Conservation (phyloP, 257 asterid genomes). For the Salvia hispanica region DNA sequence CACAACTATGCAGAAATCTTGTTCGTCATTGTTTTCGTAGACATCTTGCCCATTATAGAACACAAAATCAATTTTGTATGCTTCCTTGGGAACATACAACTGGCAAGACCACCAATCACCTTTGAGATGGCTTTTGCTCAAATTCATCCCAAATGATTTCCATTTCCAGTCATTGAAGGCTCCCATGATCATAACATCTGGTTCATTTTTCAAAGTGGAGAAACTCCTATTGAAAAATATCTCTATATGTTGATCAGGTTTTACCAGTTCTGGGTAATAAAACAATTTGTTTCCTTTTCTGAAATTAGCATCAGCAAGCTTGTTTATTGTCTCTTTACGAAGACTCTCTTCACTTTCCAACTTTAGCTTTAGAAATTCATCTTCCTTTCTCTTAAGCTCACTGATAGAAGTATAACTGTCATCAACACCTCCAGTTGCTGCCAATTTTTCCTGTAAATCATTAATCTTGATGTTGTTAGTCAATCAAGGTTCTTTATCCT, state of each 20-base stretch:
- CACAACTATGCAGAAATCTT: conserved; percentile 73
- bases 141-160: conserved; percentile 69
- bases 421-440: conserved; percentile 31
- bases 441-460: conserved; percentile 43
- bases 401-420: conserved; percentile 26
- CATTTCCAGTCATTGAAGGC: conserved; percentile 90
- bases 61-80: conserved; percentile 86
- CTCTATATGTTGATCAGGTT: conserved; percentile 76
- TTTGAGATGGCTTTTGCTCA: conserved; percentile 63
- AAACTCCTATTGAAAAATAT: conserved; percentile 74
- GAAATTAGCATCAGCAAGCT: conserved; percentile 69
- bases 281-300: conserved; percentile 67
- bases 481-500: conserved; percentile 15
- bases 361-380: conserved; percentile 48
- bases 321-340: conserved; percentile 50
- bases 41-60: conserved; percentile 80
- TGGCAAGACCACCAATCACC: conserved; percentile 98
- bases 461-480: conserved; percentile 16
- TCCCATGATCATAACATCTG: conserved; percentile 77
- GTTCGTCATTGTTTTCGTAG: conserved; percentile 75
- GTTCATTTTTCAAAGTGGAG: conserved; percentile 73
- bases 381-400: conserved; percentile 38
- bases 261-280: conserved; percentile 69
- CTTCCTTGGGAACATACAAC: conserved; percentile 88
- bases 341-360: conserved; percentile 61